phyloP scores from a whole-genome alignment of 768 basidiomycete species.

The Mycena metata region DNA sequence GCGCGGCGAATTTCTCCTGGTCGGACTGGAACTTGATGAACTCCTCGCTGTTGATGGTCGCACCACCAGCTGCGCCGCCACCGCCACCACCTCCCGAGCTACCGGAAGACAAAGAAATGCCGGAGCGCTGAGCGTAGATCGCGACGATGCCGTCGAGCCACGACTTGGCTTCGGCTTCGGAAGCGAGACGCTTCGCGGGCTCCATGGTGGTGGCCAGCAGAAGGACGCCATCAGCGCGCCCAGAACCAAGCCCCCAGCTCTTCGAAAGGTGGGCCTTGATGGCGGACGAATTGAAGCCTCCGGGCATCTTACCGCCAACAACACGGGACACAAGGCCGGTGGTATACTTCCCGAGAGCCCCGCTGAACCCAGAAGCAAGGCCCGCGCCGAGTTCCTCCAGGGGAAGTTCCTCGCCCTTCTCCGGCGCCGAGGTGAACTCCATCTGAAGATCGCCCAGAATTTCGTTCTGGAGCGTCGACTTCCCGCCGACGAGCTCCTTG shows the following conservation, averaged over 20 bases:
- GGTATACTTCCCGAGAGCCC: constrained; percentile 94
- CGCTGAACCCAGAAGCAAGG: constrained; percentile 83
- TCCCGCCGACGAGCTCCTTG: constrained; percentile 98
- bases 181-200: constrained; percentile 91
- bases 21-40: constrained; percentile 97
- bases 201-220: constrained; percentile 93
- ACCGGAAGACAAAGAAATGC: constrained; percentile 84
- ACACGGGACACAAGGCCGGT: constrained; percentile 91
- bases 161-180: constrained; percentile 92
- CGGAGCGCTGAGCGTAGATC: constrained; percentile 89
- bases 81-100: constrained; percentile 72
- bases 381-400: constrained; percentile 95
- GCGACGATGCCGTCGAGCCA: constrained; percentile 92
- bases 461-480: constrained; percentile 99
- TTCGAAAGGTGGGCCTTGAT: constrained; percentile 92
- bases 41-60: constrained; percentile 97
- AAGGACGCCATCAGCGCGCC: constrained; percentile 90
- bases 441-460: constrained; percentile 97
- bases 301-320: constrained; percentile 97
- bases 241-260: constrained; percentile 94
- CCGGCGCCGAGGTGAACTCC: constrained; percentile 95
- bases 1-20: constrained; percentile 91
- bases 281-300: constrained; percentile 95
- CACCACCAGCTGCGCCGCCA: constrained; percentile 78
- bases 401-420: constrained; percentile 98